Conservation (phyloP, 306 rosid genomes). For the Erythrophleum fordii region DNA sequence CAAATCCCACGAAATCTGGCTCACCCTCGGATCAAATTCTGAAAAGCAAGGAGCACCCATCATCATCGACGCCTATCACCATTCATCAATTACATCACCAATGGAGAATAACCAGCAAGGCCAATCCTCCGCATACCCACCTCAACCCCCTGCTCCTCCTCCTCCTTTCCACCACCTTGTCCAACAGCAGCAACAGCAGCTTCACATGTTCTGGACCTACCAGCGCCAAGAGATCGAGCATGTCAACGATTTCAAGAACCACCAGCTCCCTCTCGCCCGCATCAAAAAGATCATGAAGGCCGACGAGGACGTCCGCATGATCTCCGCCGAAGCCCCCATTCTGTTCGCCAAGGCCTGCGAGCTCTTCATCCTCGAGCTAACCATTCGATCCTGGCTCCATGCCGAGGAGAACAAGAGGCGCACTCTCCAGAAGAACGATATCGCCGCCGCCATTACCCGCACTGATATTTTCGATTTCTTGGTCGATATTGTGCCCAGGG, state of each 20-base stretch:
- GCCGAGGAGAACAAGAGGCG: slow-evolving; percentile 98
- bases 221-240: slow-evolving; percentile 94
- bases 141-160: slow-evolving; percentile 48
- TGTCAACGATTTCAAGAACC: slow-evolving; percentile 95
- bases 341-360: slow-evolving; percentile 96
- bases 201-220: slow-evolving; percentile 91
- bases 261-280: slow-evolving; percentile 95
- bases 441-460: slow-evolving; percentile 88
- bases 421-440: slow-evolving; percentile 92
- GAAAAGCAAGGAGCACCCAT: not conserved
- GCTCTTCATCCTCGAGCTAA: slow-evolving; percentile 99
- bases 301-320: slow-evolving; percentile 98
- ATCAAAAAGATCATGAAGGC: slow-evolving; percentile 99
- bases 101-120: slow-evolving; percentile 60
- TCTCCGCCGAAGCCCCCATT: slow-evolving; percentile 95
- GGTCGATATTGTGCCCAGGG: slow-evolving; percentile 94
- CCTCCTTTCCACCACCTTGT: slow-evolving; percentile 83
- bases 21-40: slow-evolving; percentile 29
- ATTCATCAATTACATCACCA: slow-evolving; percentile 6
- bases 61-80: not conserved
- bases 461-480: slow-evolving; percentile 92
- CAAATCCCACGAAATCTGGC: not conserved
- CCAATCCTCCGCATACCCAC: slow-evolving; percentile 54
- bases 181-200: slow-evolving; percentile 95
- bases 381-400: slow-evolving; percentile 97